Conservation (phyloP, 208 protist genomes). For the Wallacemonas sp. region DNA sequence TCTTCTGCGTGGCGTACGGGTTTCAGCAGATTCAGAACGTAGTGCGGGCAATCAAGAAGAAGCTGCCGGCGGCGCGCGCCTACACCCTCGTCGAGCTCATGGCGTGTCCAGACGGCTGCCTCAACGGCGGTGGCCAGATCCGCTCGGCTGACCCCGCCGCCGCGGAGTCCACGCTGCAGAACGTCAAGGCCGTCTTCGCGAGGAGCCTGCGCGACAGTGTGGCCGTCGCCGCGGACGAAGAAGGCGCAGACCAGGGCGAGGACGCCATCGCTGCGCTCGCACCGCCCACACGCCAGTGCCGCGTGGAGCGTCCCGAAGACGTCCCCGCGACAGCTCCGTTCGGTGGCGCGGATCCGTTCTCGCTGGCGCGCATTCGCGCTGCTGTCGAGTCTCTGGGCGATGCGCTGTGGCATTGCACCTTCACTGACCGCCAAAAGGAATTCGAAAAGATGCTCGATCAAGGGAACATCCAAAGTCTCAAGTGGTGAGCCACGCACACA, state of each 20-base stretch:
- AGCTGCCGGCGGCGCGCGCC: conserved; percentile 33
- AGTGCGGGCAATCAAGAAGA: conserved; percentile 92
- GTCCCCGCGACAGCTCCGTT: neutral
- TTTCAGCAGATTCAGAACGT: conserved; percentile 99
- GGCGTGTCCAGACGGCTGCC: conserved; percentile 97
- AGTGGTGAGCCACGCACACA: conserved; percentile 41
- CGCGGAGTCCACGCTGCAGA: conserved; percentile 11
- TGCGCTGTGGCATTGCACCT: conserved; percentile 48
- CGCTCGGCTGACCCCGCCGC: conserved; percentile 16
- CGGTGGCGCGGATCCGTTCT: conserved; percentile 24
- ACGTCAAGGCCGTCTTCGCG: conserved; percentile 16
- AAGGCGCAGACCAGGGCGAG: neutral
- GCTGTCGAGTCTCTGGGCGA: conserved; percentile 30
- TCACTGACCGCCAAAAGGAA: conserved; percentile 75
- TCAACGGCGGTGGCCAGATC: conserved; percentile 97
- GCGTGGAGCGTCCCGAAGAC: neutral
- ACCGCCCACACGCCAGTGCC: neutral
- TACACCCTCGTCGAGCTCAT: conserved; percentile 97
- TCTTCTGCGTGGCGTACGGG: conserved; percentile 93
- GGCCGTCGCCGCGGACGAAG: neutral
- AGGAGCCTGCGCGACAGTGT: neutral
- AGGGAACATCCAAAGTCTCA: conserved; percentile 69
- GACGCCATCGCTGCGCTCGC: neutral
- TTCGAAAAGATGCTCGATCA: conserved; percentile 66
- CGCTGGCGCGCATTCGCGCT: conserved; percentile 21